Conservation (phyloP, 495 filamentous ascomycete species). For the Aspergillus egyptiacus region DNA sequence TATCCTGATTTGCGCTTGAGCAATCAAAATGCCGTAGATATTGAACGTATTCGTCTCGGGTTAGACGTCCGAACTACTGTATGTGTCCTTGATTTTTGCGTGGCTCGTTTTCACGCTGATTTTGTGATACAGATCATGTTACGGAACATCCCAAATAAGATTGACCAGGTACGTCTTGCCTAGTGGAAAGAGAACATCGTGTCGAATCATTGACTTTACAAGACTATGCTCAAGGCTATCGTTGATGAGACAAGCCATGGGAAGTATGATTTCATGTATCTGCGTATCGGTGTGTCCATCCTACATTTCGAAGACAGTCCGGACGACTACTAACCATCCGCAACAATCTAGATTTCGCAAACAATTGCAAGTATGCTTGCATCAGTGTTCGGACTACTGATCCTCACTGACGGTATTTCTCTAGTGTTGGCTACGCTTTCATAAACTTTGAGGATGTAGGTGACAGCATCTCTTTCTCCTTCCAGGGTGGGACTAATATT, state of each 20-base stretch:
- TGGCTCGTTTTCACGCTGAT: not conserved
- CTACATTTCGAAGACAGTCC: not conserved
- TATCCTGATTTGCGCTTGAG: slow-evolving; percentile 24
- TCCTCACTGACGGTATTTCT: slow-evolving; percentile 21
- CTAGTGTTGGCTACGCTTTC: slow-evolving; percentile 94
- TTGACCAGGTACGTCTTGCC: slow-evolving; percentile 56
- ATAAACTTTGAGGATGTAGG: slow-evolving; percentile 86
- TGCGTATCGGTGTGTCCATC: slow-evolving; percentile 64
- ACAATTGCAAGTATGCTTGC: slow-evolving; percentile 74
- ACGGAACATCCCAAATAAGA: slow-evolving; percentile 89
- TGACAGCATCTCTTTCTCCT: slow-evolving; percentile 7
- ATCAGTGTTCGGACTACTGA: not conserved
- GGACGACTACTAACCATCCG: not conserved
- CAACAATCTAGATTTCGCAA: slow-evolving; percentile 66
- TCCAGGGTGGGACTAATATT: slow-evolving; percentile 15
- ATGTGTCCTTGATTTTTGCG: slow-evolving; percentile 21
- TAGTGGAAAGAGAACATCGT: not conserved
- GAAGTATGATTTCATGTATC: slow-evolving; percentile 89
- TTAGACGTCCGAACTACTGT: slow-evolving; percentile 71
- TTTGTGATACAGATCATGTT: slow-evolving; percentile 70
- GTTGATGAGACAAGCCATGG: slow-evolving; percentile 73
- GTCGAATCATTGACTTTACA: slow-evolving; percentile 7
- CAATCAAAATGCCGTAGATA: slow-evolving; percentile 63
- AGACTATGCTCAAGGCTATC: slow-evolving; percentile 65
- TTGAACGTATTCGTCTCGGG: slow-evolving; percentile 57